A percentile compares a stretch with the other conserved stretches of the same genome.
These are phyloP conservation scores for Phyllosticta capitalensis DNA, from an alignment of 2,329 filamentous ascomycete genomes.

Conservation along the genomic window DNA sequence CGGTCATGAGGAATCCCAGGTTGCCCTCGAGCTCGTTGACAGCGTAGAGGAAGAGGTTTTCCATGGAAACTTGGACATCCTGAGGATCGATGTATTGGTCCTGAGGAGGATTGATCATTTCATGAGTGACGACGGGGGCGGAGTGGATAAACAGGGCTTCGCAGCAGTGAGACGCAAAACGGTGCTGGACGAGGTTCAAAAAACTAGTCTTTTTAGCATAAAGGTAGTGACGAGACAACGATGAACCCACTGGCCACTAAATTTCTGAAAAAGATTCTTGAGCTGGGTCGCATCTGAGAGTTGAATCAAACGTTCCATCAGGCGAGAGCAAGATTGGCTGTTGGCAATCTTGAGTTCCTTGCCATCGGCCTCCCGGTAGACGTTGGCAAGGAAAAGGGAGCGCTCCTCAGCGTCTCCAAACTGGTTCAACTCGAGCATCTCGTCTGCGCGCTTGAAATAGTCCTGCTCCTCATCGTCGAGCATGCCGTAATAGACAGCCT, in stretches of 20 bases:
- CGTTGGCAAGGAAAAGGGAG: constrained; percentile 55
- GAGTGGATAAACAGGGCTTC: constrained; percentile 83
- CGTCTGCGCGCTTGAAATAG: constrained; percentile 85
- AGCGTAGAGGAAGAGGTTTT: constrained; percentile 72
- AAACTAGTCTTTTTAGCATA: constrained; percentile 44
- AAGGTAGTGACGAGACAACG: neutral
- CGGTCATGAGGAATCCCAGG: constrained; percentile 73
- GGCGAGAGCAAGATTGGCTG: constrained; percentile 86
- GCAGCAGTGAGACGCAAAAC: constrained; percentile 95
- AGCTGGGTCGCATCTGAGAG: constrained; percentile 71
- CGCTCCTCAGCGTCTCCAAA: constrained; percentile 63
- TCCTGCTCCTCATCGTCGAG: constrained; percentile 89
- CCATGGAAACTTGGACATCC: constrained; percentile 57
- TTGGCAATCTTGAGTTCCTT: constrained; percentile 95
- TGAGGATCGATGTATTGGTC: constrained; percentile 33
- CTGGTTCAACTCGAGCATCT: constrained; percentile 80
- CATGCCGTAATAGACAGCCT: constrained; percentile 78
- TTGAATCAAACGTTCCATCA: constrained; percentile 86
- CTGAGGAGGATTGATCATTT: constrained; percentile 46
- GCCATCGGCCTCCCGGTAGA: constrained; percentile 76
- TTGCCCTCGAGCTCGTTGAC: constrained; percentile 82
- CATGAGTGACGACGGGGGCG: constrained; percentile 67
- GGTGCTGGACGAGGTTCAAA: constrained; percentile 80
- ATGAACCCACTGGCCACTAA: constrained; percentile 58
- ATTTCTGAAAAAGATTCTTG: constrained; percentile 77